Percentiles rank a stretch among this genome's conserved stretches.
These are phyloP conservation scores for Leishmania lainsoni DNA, from an alignment of 208 protist genomes.

Conservation along the genomic window DNA sequence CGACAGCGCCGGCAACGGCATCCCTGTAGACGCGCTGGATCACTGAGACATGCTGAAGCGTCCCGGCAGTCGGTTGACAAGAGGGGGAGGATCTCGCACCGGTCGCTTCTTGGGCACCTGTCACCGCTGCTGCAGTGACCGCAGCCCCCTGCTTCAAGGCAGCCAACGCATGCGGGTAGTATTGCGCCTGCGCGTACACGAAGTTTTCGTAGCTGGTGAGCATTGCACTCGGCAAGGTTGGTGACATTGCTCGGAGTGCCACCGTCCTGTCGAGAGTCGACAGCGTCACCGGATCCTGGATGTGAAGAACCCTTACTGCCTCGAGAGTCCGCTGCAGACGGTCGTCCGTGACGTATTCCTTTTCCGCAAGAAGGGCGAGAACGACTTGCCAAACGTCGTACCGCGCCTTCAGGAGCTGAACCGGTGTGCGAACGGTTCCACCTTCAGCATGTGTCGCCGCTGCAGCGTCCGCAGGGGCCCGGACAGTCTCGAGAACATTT, in stretches of 20 bases:
- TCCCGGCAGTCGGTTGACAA: background rate
- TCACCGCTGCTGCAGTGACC: background rate
- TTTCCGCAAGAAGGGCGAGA: conserved; percentile 13
- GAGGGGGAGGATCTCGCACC: background rate
- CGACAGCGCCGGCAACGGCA: conserved; percentile 9
- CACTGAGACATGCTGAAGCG: conserved; percentile 21
- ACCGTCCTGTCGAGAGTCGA: conserved; percentile 21
- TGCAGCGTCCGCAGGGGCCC: background rate
- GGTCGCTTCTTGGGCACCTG: background rate
- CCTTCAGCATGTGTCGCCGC: background rate
- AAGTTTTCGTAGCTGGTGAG: conserved; percentile 8
- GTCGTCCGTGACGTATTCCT: conserved; percentile 14
- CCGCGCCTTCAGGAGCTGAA: background rate
- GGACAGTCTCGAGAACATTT: background rate
- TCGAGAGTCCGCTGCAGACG: conserved; percentile 23
- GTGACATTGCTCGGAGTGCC: background rate
- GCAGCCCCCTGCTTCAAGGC: conserved; percentile 14
- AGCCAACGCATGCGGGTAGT: conserved; percentile 15
- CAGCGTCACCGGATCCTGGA: conserved; percentile 28
- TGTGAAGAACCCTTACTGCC: conserved; percentile 13
- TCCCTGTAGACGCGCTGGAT: conserved; percentile 17
- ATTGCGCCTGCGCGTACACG: conserved; percentile 27
- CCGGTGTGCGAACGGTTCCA: background rate
- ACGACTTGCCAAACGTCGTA: conserved; percentile 12
- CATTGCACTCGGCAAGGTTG: background rate